These are phyloP conservation scores for Acorus gramineus DNA, from an alignment of 106 monocot genomes.

Conservation along the genomic window DNA sequence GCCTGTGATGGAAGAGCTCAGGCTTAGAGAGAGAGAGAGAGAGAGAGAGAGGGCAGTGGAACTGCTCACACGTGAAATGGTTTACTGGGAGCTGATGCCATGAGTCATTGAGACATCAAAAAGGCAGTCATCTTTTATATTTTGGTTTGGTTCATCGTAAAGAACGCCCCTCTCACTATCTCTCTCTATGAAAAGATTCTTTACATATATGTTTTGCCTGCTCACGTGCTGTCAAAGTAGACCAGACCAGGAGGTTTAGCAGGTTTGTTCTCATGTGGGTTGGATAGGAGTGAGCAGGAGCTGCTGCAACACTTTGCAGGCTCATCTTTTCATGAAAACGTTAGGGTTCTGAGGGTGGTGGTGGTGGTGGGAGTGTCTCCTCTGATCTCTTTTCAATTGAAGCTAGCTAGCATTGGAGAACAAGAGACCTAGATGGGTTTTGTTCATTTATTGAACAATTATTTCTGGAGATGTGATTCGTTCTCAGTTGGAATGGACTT, in stretches of 20 bases:
- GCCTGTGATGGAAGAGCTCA: not conserved
- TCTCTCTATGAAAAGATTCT: constrained; percentile 1
- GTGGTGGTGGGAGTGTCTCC: too few relatives aligned
- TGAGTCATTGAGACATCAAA: constrained; percentile 2
- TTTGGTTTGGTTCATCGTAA: constrained; percentile 1
- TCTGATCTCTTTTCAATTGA: too few relatives aligned
- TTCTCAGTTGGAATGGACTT: too few relatives aligned
- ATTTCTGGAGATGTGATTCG: too few relatives aligned
- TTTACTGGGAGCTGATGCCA: constrained; percentile 2
- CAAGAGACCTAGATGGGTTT: too few relatives aligned
- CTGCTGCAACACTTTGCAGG: not conserved
- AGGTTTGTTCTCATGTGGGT: constrained; percentile 18
- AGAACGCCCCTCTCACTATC: constrained; percentile 2
- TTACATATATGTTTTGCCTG: not conserved
- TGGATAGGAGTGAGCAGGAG: constrained; percentile 5
- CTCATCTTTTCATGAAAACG: constrained; percentile 9
- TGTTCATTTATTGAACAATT: too few relatives aligned
- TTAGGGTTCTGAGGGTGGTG: not conserved
- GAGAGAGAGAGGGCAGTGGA: not conserved
- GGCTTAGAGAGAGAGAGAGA: not conserved
- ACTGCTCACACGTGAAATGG: constrained; percentile 23
- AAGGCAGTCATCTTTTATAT: not conserved
- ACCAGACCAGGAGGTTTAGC: not conserved
- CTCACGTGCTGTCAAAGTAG: constrained; percentile 16
- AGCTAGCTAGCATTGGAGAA: not conserved